Conservation (phyloP, 306 rosid species). For the Dicorynia guianensis region DNA sequence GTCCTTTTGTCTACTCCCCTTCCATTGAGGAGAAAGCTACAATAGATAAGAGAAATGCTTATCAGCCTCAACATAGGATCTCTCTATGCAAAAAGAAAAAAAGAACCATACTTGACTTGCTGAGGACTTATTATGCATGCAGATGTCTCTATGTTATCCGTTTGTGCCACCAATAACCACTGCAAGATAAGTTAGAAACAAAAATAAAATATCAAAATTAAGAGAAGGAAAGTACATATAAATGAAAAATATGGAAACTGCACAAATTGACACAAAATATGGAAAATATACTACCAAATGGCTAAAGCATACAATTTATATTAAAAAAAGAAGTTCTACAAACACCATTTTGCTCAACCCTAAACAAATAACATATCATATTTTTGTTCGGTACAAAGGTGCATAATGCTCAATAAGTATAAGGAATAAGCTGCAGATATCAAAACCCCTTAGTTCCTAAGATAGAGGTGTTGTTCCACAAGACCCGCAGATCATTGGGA, state of each 20-base stretch:
- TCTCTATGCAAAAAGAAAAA: conserved; percentile 25
- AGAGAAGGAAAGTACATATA: not conserved
- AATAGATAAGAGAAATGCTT: conserved; percentile 36
- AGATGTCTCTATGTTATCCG: conserved; percentile 78
- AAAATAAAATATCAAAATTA: conserved; percentile 10
- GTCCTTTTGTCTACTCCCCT: conserved; percentile 71
- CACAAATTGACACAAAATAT: not conserved
- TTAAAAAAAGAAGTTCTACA: not conserved
- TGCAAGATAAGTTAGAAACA: conserved; percentile 47
- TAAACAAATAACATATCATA: conserved; percentile 16
- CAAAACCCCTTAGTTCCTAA: no score
- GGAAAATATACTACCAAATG: not conserved
- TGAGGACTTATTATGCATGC: conserved; percentile 89
- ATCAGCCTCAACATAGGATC: conserved; percentile 45
- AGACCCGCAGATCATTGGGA: no score
- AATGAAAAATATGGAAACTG: conserved; percentile 1
- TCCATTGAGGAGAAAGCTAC: conserved; percentile 92
- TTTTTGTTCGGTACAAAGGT: no score
- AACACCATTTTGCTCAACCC: conserved; percentile 5
- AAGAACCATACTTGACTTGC: conserved; percentile 74
- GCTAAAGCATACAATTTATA: no score
- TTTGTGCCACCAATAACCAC: conserved; percentile 82
- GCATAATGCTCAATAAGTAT: no score
- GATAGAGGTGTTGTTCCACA: no score
- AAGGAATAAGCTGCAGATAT: no score